Evolutionary conservation across 768 basidiomycete genomes (phyloP), one percentile per base, ranked within the genome.

Genomic region (Boletus patriciae): DNA sequence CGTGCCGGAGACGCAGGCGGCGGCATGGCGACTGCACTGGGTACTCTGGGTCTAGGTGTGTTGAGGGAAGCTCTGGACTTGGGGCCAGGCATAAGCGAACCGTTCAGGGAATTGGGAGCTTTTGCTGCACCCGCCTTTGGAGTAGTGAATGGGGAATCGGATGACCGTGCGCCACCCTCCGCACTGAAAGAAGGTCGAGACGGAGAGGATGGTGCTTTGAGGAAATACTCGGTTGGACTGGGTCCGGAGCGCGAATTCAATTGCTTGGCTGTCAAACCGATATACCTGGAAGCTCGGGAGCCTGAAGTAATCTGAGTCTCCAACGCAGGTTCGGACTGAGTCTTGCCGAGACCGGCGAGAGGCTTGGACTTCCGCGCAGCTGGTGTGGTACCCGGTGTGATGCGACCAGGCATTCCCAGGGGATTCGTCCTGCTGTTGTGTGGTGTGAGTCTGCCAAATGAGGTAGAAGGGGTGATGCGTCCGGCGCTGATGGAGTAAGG

Each of bases 191-290:
- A 59, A 43, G 70, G 60, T n/a, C 75, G 71, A 43, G 74, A 70
- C 12, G 74, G 71, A 13, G 70, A 74, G 29, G 76, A 72, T 13
- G 73, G 69, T 41, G 71, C 67, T 50, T 57, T 65, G 46, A 66
- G 65, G 50, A 47, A 58, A 49, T 59, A 53, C 43, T 69, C 70
- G 15, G 61, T 55, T 31, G 51, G 57, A 52, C 50, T 45, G 19
- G 65, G 49, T 31, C 55, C 53, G 13, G 66, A 15, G 49, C 80
- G 81, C 23, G 77, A 80, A 66, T 71, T 83, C 57, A 95, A 80
- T 62, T 93, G 90, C 66, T 87, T 84, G 1, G 92, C 92, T 1
- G 91, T 94, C 82, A 94, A 84, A 16, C 85, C 84, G 33, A 88
- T 77, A 68, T 94, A 94, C 70, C 87, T 90, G 42, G 89, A 88